These are phyloP conservation scores for Ottelia alismoides DNA, from an alignment of 106 monocot species.

Conservation along the genomic window DNA sequence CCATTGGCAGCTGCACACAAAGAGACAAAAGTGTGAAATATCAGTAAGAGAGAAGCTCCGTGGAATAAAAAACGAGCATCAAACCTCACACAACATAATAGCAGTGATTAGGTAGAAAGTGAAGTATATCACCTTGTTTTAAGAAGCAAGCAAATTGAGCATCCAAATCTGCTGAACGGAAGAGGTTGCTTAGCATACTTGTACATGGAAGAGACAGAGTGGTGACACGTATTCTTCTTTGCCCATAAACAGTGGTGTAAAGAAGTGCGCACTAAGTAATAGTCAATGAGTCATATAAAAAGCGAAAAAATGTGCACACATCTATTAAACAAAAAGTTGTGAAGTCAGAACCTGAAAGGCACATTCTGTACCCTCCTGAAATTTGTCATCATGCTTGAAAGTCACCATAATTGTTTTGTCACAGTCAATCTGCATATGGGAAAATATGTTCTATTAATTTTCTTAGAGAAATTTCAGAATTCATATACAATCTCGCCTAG, in stretches of 20 bases:
- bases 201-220: constrained; percentile 96
- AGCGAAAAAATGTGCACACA: too few relatives aligned
- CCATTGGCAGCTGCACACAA: constrained; percentile 65
- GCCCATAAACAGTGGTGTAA: constrained; percentile 91
- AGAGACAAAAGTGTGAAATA: neutral
- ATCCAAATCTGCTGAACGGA: constrained; percentile 89
- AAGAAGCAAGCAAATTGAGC: constrained; percentile 75
- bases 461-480: too few relatives aligned
- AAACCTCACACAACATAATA: neutral
- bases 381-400: constrained; percentile 99
- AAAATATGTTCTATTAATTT: too few relatives aligned
- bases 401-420: constrained; percentile 99
- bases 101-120: too few relatives aligned
- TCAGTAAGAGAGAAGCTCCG: neutral
- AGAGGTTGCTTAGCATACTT: constrained; percentile 67
- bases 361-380: constrained; percentile 88
- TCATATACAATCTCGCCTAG: too few relatives aligned
- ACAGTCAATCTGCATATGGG: constrained; percentile 67
- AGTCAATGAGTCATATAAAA: too few relatives aligned
- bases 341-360: constrained; percentile 63
- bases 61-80: neutral
- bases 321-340: too few relatives aligned
- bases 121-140: constrained; percentile 71
- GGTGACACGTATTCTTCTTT: constrained; percentile 92
- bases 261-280: constrained; percentile 82